Evolutionary conservation across 306 rosid genomes (phyloP), one percentile per base, ranked within the genome.

Genomic region (Rubus idaeus): DNA sequence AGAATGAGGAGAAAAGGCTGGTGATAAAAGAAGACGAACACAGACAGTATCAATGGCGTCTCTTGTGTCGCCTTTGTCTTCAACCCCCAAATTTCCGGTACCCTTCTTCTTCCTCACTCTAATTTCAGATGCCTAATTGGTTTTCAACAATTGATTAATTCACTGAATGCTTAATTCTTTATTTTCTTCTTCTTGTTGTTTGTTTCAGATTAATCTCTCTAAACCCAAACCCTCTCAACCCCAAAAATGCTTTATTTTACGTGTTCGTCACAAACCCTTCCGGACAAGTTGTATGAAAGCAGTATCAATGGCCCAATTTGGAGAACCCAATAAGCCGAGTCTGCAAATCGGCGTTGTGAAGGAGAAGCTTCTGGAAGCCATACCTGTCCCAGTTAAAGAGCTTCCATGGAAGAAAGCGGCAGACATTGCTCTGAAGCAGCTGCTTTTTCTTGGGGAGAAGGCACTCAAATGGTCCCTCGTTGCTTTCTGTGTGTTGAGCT

Each of bases 321-420:
- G 73, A 3, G 85, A 75, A 68, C 72, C 84, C 41, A 74, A 11
- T 12, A 46, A 35, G 26, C 51, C 40, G 46, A 77, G 35, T 39
- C 63, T 53, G 70, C 56, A 75, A 55, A 55, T 83, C 37, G 61
- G 7, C 45, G 35, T 39, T 11, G 68, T 55, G 51, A 84, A 78
- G 77, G 84, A 78, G 78, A 83, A 80, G 85, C 41, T 85, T 51
- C 62, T 63, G 77, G 83, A 85, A 70, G 74, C 72, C 53, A 65
- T 83, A 4, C 89, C 89, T 5, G 80, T 58, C n/a, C 18, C 89
- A 0, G 81, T 85, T 49, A 78, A 87, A 62, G 83, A 63, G 42
- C 52, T 85, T 45, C 85, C 83, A 44, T 83, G 89, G 87, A 73
- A 80, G 66, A 81, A 78, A 63, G 91, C 87, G n/a, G 80, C 62